Percentiles rank a stretch among this genome's conserved stretches.
Evolutionary conservation across 192 early-diverging fungal genomes (phyloP).

Genomic region (Rhizophagus sp.): DNA sequence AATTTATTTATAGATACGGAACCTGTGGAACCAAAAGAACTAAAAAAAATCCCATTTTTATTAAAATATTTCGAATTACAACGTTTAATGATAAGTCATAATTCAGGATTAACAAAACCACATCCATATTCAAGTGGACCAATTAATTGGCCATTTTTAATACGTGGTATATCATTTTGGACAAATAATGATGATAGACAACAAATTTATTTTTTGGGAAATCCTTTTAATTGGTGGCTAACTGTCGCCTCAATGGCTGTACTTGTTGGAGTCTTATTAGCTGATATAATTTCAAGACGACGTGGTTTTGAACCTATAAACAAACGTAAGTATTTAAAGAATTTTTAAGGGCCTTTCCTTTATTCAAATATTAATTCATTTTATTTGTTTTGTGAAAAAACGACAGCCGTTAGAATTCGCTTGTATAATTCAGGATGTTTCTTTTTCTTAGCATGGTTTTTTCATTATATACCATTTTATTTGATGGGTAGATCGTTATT

Average conservation of each 20-base stretch:
- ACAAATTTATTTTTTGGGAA: conserved; percentile 91
- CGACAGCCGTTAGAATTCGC: conserved; percentile 58
- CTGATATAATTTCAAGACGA: conserved; percentile 69
- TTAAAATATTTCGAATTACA: conserved; percentile 89
- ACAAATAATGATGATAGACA: conserved; percentile 70
- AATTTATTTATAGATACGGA: conserved; percentile 38
- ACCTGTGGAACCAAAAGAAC: conserved; percentile 44
- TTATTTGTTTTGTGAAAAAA: background rate
- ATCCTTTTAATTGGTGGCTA: conserved; percentile 88
- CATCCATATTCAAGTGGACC: conserved; percentile 91
- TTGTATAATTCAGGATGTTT: conserved; percentile 71
- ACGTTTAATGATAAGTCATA: conserved; percentile 85
- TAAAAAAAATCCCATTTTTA: conserved; percentile 66
- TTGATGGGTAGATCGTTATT: conserved; percentile 90
- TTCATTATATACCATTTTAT: conserved; percentile 94
- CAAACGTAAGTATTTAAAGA: conserved; percentile 40
- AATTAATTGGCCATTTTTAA: conserved; percentile 85
- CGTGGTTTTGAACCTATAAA: conserved; percentile 70
- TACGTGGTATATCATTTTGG: conserved; percentile 91
- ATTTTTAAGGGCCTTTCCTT: conserved; percentile 31
- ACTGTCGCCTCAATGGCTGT: conserved; percentile 57
- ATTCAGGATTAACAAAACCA: conserved; percentile 81
- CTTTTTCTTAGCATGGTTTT: conserved; percentile 78
- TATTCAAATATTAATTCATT: background rate
- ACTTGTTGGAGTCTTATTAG: conserved; percentile 63